Evolutionary conservation across 2,329 filamentous ascomycete species (phyloP).

Genomic region (Arthrobotrys sphaeroides): DNA sequence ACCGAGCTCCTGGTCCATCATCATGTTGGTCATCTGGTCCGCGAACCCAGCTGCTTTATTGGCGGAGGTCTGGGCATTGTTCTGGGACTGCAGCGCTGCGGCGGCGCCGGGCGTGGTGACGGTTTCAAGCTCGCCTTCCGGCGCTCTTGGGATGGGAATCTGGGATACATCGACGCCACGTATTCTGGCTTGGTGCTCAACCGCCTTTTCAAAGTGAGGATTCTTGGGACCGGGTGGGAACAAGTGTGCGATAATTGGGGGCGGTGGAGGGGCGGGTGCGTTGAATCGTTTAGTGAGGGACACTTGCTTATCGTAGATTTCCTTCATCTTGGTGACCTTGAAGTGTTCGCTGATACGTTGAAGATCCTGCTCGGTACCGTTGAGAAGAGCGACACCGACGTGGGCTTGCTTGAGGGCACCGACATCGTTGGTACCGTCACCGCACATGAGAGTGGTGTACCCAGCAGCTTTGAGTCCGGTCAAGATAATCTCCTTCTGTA

Average conservation of each 20-base stretch:
- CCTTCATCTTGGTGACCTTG: slow-evolving; percentile 96
- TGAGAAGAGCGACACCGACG: slow-evolving; percentile 93
- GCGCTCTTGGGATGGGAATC: slow-evolving; percentile 32
- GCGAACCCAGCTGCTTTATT: slow-evolving; percentile 80
- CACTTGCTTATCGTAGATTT: slow-evolving; percentile 96
- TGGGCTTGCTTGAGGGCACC: slow-evolving; percentile 98
- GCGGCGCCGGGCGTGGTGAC: slow-evolving; percentile 74
- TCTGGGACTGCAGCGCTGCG: slow-evolving; percentile 64
- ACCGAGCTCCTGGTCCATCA: slow-evolving; percentile 82
- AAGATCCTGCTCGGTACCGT: slow-evolving; percentile 90
- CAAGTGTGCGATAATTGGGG: slow-evolving; percentile 88
- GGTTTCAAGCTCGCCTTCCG: slow-evolving; percentile 66
- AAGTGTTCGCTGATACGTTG: slow-evolving; percentile 91
- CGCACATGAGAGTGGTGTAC: slow-evolving; percentile 98
- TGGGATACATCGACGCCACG: slow-evolving; percentile 73
- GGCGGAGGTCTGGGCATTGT: slow-evolving; percentile 67
- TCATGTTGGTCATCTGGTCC: slow-evolving; percentile 88
- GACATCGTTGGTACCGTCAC: slow-evolving; percentile 97
- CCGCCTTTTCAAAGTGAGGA: slow-evolving; percentile 91
- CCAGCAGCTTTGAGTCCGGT: slow-evolving; percentile 94
- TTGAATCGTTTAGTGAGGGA: slow-evolving; percentile 94
- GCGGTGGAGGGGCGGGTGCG: slow-evolving; percentile 89
- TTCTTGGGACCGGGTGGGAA: slow-evolving; percentile 91
- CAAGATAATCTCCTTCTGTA: slow-evolving; percentile 99
- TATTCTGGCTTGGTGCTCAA: slow-evolving; percentile 82